Percentiles rank a stretch among this genome's conserved stretches.
Conservation (phyloP, 306 rosid genomes). For the Sesbania bispinosa region DNA sequence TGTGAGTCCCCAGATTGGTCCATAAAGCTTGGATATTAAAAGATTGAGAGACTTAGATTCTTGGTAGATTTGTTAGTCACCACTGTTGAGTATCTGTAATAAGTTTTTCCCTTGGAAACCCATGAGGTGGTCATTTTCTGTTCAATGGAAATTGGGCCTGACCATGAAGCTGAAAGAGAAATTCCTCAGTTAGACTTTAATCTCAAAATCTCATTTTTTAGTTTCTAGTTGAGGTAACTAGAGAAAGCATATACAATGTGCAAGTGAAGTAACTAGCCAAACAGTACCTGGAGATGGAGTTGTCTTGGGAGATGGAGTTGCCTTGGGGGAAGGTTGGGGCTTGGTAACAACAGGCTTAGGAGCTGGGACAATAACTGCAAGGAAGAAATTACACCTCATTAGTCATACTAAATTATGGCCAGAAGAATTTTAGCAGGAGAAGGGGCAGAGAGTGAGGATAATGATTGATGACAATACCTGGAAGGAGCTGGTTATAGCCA, state of each 20-base stretch:
- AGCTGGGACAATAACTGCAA: slow-evolving; percentile 53
- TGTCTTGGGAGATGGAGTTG: slow-evolving; percentile 47
- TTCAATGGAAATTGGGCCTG: slow-evolving; percentile 53
- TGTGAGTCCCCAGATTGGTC: slow-evolving; percentile 91
- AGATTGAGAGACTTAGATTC: slow-evolving; percentile 58
- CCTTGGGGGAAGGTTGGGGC: slow-evolving; percentile 42
- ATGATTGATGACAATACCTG: slow-evolving; percentile 50
- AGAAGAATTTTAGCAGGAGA: neutral
- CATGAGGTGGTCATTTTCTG: slow-evolving; percentile 79
- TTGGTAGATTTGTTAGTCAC: slow-evolving; percentile 82
- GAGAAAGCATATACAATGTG: neutral
- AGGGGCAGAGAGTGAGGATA: neutral
- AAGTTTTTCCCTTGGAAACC: slow-evolving; percentile 65
- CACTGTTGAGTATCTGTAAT: slow-evolving; percentile 73
- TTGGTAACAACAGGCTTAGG: slow-evolving; percentile 44
- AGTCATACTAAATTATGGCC: neutral
- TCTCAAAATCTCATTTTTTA: neutral
- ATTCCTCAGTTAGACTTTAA: slow-evolving; percentile 19
- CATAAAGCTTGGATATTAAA: slow-evolving; percentile 70
- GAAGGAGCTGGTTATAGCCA: slow-evolving; percentile 81
- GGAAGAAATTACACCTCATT: slow-evolving; percentile 1
- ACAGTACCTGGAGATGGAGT: slow-evolving; percentile 71
- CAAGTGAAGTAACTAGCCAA: neutral
- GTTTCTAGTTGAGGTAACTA: neutral
- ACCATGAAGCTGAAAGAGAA: slow-evolving; percentile 55